Evolutionary conservation across 768 basidiomycete genomes (phyloP), one percentile per base, ranked within the genome.

Genomic region (Gymnopilus dilepis): DNA sequence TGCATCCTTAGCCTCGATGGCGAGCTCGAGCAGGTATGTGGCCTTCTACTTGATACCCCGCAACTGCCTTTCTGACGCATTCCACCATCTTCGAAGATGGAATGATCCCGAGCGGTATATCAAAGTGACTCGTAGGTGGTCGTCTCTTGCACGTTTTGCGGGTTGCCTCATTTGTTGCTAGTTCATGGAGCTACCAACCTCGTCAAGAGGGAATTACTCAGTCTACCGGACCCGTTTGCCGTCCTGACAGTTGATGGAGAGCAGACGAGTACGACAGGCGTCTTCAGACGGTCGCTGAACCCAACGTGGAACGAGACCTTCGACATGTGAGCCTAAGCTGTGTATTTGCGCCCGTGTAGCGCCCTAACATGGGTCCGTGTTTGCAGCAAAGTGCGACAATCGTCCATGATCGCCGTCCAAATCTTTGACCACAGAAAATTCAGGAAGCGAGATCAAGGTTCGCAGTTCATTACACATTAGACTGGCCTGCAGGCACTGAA

Each of bases 351-450:
- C 58, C 28, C 62, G 24, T 59, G 57, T 59, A 65, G 37, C 59
- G 52, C 34, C 56, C 34, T 55, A 61, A 56, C 17, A 57, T n/a
- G 41, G 30, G 7, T 41, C 61, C 38, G n/a, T 55, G 60, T 65
- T 22, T 30, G 28, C 65, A 92, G 92, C 65, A 82, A 81, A 63
- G 85, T 95, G 65, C 88, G 85, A 45, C 87, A 85, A 62, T 86
- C 87, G 28, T 94, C 93, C 34, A 81, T 86, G 67, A 83, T 96
- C 69, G 82, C 84, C 24, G 91, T 96, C 47, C 93, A 96, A 77
- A 86, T 97, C 61, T 95, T 95, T 71, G 95, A 97, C 80, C 89
- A 94, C 75, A 84, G 86, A 71, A 94, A 92, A 74, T 95, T 92
- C 78, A 94, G 84, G 78, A 88, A 87, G 73, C 86, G 88, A 67